Base-by-base conservation (phyloP, 345 rosid genomes). In the Gossypium rotundifolium region DNA sequence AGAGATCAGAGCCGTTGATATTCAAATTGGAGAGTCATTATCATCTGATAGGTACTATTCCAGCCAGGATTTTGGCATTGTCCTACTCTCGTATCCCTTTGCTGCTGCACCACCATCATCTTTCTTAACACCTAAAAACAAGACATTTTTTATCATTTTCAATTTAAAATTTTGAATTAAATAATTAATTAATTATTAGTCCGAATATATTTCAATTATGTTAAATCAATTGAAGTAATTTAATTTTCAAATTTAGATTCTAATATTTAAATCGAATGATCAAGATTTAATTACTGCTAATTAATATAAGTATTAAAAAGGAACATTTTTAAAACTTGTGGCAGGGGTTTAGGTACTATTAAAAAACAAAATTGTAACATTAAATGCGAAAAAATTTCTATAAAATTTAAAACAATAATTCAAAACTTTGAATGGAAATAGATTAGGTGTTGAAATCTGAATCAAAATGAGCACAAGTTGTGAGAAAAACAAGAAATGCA, bases 1-100 rank as follows among this genome's bases (percentile, higher is more conserved):
- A 45, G n/a, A 53, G 61, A 88, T 89, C 85, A 23, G 2, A 69
- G 84, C 89, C 92, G 72, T 78, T 74, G 72, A 67, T 83, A 85
- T 59, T 81, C 76, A 82, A 88, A 78, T 22, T 60, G 51, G 69
- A 72, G 12, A 59, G 91, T 86, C 84, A 16, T 77, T 75, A 52
- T 81, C 87, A 75, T 20, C 2, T 76, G 85, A 85, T 54, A 65
- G 83, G 27, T 64, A 80, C 87, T 65, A 78, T 51, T 83, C 84
- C 79, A 80, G 76, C 71, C 59, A 79, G 77, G 77, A 65, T 23
- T 79, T 83, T 83, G 88, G 85, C 85, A 0, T 67, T 54, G 69
- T 78, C 76, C 74, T 38, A 17, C 65, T 71, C 74, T 29, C 71
- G 22, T 78, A 62, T 44, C 65, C 40, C 27, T 42, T 54, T 42